Conservation (phyloP, 106 monocot genomes). For the Cymbidium sinense region DNA sequence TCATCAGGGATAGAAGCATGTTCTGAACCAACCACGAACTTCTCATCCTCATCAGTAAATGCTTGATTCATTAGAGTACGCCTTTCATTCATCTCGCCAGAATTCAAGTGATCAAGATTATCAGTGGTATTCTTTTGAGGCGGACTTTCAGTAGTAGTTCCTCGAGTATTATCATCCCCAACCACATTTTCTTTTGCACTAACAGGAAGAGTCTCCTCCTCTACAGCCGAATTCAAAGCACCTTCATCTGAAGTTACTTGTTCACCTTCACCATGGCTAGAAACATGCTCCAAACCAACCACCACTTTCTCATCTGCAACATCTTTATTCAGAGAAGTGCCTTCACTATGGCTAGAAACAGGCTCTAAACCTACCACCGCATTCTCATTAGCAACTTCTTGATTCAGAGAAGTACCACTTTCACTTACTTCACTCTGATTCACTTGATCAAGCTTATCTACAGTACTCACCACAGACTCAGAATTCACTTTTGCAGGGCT, state of each 20-base stretch:
- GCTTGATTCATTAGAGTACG: background rate
- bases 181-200: background rate
- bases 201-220: background rate
- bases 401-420: background rate
- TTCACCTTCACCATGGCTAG: background rate
- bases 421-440: background rate
- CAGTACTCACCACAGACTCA: background rate
- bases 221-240: background rate
- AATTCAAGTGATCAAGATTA: constrained; percentile 1
- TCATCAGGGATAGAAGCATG: background rate
- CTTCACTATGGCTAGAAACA: background rate
- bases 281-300: background rate
- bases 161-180: background rate
- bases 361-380: background rate
- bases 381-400: background rate
- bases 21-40: background rate
- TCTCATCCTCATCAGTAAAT: background rate
- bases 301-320: background rate
- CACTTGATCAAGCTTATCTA: background rate
- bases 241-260: background rate
- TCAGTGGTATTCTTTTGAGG: background rate
- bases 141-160: background rate
- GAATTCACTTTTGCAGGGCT: background rate
- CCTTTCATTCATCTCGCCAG: background rate
- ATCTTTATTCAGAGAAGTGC: background rate